Evolutionary conservation across 2,329 filamentous ascomycete genomes (phyloP).

Genomic region (Aspergillus floridensis): DNA sequence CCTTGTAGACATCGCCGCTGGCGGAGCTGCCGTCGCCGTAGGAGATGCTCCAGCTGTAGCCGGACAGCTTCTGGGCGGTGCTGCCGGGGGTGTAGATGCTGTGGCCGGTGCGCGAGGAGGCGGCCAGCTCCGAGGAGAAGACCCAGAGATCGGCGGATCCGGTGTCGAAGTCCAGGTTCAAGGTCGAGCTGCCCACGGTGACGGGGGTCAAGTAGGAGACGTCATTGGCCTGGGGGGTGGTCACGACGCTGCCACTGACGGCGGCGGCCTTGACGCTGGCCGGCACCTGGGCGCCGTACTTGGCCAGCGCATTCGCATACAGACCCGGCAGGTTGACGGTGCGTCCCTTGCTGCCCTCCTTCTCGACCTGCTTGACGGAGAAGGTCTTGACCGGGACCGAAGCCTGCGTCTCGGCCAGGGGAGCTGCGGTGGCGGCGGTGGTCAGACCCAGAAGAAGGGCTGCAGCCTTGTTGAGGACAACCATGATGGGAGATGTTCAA

Average conservation of each 20-base stretch:
- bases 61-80: slow-evolving; percentile 46
- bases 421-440: slow-evolving; percentile 29
- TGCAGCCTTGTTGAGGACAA: slow-evolving; percentile 34
- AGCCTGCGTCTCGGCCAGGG: slow-evolving; percentile 19
- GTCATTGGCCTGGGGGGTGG: slow-evolving; percentile 52
- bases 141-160: slow-evolving; percentile 68
- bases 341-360: slow-evolving; percentile 17
- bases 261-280: slow-evolving; percentile 31
- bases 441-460: slow-evolving; percentile 27
- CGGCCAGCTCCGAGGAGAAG: slow-evolving; percentile 59
- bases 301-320: slow-evolving; percentile 29
- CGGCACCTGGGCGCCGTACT: slow-evolving; percentile 33
- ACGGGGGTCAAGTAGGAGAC: slow-evolving; percentile 62
- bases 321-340: slow-evolving; percentile 29
- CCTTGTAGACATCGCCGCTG: slow-evolving; percentile 63
- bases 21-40: slow-evolving; percentile 67
- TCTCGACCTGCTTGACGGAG: slow-evolving; percentile 31
- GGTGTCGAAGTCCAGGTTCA: slow-evolving; percentile 71
- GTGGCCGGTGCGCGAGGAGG: slow-evolving; percentile 54
- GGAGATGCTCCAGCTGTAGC: slow-evolving; percentile 57
- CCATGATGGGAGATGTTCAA: slow-evolving; percentile 22
- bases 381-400: slow-evolving; percentile 23
- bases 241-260: slow-evolving; percentile 33
- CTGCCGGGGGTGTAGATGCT: slow-evolving; percentile 56
- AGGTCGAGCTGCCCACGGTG: slow-evolving; percentile 59